Evolutionary conservation across 179 eudicot genomes (phyloP).

Genomic region (Nepenthes alata): DNA sequence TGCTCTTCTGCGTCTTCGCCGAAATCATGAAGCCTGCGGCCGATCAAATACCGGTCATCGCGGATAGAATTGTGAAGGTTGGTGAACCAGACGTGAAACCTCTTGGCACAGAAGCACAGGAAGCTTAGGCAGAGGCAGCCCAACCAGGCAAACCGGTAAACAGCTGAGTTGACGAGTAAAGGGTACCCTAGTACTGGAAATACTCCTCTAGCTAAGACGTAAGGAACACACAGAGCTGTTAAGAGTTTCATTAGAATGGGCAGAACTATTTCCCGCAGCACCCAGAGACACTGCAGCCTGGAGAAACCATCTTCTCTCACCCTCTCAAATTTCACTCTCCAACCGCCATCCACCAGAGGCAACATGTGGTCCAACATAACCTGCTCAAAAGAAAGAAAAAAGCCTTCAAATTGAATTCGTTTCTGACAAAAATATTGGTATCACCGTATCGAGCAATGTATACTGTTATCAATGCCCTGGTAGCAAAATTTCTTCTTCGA

Average conservation of each 20-base stretch:
- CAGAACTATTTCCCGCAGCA: constrained; percentile 69
- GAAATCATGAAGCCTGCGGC: constrained; percentile 84
- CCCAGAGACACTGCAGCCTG: constrained; percentile 78
- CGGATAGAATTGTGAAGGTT: constrained; percentile 92
- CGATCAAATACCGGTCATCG: constrained; percentile 83
- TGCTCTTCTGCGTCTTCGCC: constrained; percentile 39
- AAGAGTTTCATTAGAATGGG: constrained; percentile 81
- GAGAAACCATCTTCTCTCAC: constrained; percentile 95
- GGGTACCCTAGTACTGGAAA: constrained; percentile 91
- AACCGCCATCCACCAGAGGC: constrained; percentile 78
- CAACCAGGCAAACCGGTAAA: constrained; percentile 89
- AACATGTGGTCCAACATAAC: constrained; percentile 91
- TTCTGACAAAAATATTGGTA: too few relatives aligned
- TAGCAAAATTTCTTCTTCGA: too few relatives aligned
- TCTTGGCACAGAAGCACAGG: constrained; percentile 67
- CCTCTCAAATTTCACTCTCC: constrained; percentile 90
- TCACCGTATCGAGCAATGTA: too few relatives aligned
- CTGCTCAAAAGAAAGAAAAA: constrained; percentile 23
- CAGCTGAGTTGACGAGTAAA: constrained; percentile 76
- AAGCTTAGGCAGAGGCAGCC: constrained; percentile 70
- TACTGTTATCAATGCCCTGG: too few relatives aligned
- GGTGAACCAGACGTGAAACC: constrained; percentile 97
- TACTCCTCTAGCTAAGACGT: constrained; percentile 79
- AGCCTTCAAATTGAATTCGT: too few relatives aligned
- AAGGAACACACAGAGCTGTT: constrained; percentile 90